phyloP scores from a whole-genome alignment of 768 basidiomycete genomes.

The Rhodotorula toruloides region DNA sequence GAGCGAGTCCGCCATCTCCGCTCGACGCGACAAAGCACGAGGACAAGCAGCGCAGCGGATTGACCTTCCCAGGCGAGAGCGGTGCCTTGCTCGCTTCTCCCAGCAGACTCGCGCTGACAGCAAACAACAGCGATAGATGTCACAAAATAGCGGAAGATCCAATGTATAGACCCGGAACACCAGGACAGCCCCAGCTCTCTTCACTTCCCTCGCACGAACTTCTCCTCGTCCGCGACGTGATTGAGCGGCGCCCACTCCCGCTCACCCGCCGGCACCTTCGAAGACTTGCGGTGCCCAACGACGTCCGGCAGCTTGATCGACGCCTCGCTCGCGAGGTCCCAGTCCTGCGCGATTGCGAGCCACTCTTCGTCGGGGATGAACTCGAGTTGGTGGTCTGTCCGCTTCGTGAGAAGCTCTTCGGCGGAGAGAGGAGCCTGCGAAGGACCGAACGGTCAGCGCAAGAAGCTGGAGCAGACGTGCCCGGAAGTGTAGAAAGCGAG shows the following conservation, averaged over 20 bases:
- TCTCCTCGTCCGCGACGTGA: not conserved
- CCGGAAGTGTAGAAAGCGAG: not conserved
- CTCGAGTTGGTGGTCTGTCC: not conserved
- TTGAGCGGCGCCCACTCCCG: not conserved
- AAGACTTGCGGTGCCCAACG: not conserved
- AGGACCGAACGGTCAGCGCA: too few species aligned
- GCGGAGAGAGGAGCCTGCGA: not conserved
- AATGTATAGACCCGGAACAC: too few species aligned
- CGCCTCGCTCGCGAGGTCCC: not conserved
- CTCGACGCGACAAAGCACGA: too few species aligned
- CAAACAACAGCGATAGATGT: too few species aligned
- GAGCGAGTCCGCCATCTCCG: too few species aligned
- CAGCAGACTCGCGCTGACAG: too few species aligned
- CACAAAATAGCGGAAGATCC: too few species aligned
- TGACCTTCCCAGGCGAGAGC: too few species aligned
- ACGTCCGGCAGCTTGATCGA: not conserved
- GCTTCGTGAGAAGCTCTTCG: not conserved
- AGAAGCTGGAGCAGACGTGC: not conserved
- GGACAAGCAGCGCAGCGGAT: too few species aligned
- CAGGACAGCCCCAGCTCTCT: too few species aligned
- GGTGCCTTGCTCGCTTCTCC: too few species aligned
- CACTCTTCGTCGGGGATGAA: constrained; percentile 10
- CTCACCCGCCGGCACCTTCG: not conserved
- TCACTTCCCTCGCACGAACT: not conserved
- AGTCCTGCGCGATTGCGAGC: not conserved